A percentile compares a stretch with the other conserved stretches of the same genome.
These are phyloP conservation scores for Helminthosporium solani DNA, from an alignment of 2,329 filamentous ascomycete species.

Conservation along the genomic window DNA sequence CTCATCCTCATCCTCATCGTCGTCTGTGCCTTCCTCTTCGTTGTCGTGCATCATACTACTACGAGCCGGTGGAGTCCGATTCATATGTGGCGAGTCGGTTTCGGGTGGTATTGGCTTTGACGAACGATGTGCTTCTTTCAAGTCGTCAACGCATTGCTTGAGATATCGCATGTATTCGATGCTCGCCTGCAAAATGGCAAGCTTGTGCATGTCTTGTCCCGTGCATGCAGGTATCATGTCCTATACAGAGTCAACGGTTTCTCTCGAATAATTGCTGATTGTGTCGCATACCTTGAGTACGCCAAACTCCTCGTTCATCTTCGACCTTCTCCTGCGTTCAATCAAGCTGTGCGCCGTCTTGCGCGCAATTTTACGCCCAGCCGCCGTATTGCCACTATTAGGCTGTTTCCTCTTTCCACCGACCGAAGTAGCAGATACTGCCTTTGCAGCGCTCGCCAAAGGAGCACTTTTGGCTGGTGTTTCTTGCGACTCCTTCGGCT, in stretches of 20 bases:
- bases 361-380: conserved; percentile 89
- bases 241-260: conserved; percentile 8
- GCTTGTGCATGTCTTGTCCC: conserved; percentile 96
- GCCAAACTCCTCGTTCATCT: conserved; percentile 98
- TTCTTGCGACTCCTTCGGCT: conserved; percentile 54
- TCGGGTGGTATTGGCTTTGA: conserved; percentile 27
- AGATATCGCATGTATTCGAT: conserved; percentile 96
- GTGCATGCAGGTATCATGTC: conserved; percentile 92
- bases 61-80: conserved; percentile 22
- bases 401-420: conserved; percentile 72
- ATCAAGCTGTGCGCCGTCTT: conserved; percentile 97
- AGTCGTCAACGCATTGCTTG: conserved; percentile 78
- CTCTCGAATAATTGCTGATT: not conserved
- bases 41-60: conserved; percentile 12
- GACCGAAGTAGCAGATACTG: conserved; percentile 21
- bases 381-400: conserved; percentile 66
- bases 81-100: conserved; percentile 27
- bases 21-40: conserved; percentile 42
- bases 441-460: conserved; percentile 22
- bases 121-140: conserved; percentile 57
- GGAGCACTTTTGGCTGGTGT: conserved; percentile 20
- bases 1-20: conserved; percentile 53
- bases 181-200: conserved; percentile 93
- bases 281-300: conserved; percentile 63
- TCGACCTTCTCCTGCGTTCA: conserved; percentile 82